These are phyloP conservation scores for Geotrichum ghanense DNA, from an alignment of 805 yeast genomes.

Conservation along the genomic window DNA sequence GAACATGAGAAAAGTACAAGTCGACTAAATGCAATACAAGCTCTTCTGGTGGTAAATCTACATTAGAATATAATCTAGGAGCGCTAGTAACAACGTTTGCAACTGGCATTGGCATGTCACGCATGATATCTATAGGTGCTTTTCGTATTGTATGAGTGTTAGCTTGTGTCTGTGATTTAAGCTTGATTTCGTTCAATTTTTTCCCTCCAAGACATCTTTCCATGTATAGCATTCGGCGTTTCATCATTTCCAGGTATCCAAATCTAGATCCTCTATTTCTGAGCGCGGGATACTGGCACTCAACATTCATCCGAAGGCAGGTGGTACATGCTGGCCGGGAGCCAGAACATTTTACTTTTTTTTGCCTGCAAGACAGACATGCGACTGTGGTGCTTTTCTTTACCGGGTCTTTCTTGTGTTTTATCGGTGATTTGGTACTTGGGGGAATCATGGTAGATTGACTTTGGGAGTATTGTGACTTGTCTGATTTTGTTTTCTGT, in stretches of 20 bases:
- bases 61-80: constrained; percentile 6
- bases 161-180: constrained; percentile 7
- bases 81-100: background rate
- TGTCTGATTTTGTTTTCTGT: too few relatives aligned
- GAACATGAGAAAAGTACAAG: constrained; percentile 24
- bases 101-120: constrained; percentile 2
- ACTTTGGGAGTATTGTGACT: too few relatives aligned
- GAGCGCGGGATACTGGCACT: constrained; percentile 26
- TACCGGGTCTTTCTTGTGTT: background rate
- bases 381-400: constrained; percentile 25
- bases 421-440: too few relatives aligned
- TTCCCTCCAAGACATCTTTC: constrained; percentile 9
- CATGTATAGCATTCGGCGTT: constrained; percentile 14
- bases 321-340: constrained; percentile 27
- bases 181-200: background rate
- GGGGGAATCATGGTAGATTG: too few relatives aligned
- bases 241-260: constrained; percentile 24
- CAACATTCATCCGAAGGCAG: constrained; percentile 23
- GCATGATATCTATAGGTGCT: background rate
- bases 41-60: constrained; percentile 16
- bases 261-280: constrained; percentile 28
- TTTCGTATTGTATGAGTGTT: background rate
- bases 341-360: constrained; percentile 28
- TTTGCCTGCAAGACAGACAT: constrained; percentile 26
- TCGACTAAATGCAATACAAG: constrained; percentile 23